Percentiles rank a stretch among this genome's conserved stretches.
Evolutionary conservation across 2,329 filamentous ascomycete genomes (phyloP).

Genomic region (Aspergillus terreus): DNA sequence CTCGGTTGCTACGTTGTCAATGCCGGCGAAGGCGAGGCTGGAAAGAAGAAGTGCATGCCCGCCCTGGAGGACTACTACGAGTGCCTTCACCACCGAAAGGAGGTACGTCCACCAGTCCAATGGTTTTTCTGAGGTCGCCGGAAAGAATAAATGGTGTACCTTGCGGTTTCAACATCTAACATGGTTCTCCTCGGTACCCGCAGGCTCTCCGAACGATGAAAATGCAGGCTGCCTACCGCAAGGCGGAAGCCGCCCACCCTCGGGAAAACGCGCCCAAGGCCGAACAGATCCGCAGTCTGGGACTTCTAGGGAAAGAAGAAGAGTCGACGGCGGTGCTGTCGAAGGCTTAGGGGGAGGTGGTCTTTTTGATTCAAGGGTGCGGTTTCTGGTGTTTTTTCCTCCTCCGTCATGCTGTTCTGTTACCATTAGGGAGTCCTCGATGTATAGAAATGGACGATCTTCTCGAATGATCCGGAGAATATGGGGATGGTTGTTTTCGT

Average conservation of each 20-base stretch:
- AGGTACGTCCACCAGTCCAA: constrained; percentile 58
- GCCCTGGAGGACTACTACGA: constrained; percentile 97
- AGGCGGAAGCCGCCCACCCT: constrained; percentile 68
- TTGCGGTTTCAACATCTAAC: background rate
- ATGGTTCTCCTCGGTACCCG: background rate
- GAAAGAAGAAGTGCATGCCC: constrained; percentile 82
- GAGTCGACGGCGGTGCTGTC: constrained; percentile 61
- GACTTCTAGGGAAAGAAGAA: constrained; percentile 78
- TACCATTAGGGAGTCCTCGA: constrained; percentile 21
- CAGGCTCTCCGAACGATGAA: constrained; percentile 74
- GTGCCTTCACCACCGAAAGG: constrained; percentile 97
- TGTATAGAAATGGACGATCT: constrained; percentile 33
- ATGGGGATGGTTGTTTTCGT: background rate
- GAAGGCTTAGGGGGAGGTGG: constrained; percentile 18
- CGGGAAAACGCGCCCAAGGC: constrained; percentile 78
- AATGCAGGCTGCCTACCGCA: constrained; percentile 81
- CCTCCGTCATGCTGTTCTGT: constrained; percentile 24
- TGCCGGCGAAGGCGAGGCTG: constrained; percentile 72
- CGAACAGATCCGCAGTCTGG: constrained; percentile 82
- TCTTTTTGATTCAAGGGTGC: constrained; percentile 17
- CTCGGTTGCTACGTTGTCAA: constrained; percentile 98
- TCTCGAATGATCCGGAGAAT: background rate
- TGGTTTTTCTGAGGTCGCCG: background rate
- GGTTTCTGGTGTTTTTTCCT: constrained; percentile 24
- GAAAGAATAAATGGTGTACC: background rate